Evolutionary conservation across 129 eudicot species (phyloP).

Genomic region (Silybum marianum): DNA sequence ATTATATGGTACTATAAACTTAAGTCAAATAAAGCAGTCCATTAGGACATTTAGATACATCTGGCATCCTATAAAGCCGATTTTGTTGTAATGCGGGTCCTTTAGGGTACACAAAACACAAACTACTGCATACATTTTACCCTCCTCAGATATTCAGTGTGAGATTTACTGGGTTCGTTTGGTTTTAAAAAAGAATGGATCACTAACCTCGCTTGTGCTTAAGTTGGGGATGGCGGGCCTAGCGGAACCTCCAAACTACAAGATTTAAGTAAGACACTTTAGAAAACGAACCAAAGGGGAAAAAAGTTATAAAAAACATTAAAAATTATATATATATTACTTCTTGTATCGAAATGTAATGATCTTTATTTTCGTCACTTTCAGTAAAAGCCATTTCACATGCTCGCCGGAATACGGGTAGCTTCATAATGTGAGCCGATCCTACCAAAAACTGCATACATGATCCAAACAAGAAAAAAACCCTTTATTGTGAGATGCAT

Average conservation of each 20-base stretch:
- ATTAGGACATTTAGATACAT: neutral
- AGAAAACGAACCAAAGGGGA: conserved; percentile 10
- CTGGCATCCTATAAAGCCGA: neutral
- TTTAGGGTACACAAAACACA: neutral
- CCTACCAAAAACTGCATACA: conserved; percentile 80
- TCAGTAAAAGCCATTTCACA: conserved; percentile 76
- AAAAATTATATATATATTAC: conserved; percentile 34
- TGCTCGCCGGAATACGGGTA: conserved; percentile 61
- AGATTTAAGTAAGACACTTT: neutral
- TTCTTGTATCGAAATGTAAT: conserved; percentile 54
- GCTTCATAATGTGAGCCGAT: conserved; percentile 76
- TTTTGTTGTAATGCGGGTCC: neutral
- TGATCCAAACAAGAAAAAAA: neutral
- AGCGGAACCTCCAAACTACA: conserved; percentile 60
- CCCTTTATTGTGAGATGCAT: neutral
- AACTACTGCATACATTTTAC: neutral
- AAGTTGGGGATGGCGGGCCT: conserved; percentile 46
- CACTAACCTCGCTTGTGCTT: conserved; percentile 61
- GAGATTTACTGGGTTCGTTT: neutral
- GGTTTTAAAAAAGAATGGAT: neutral
- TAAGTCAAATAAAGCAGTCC: neutral
- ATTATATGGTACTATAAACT: neutral
- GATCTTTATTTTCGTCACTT: conserved; percentile 46
- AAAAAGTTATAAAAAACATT: neutral
- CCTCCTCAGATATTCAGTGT: neutral